These are phyloP conservation scores for Leccinum griseonigrum DNA, from an alignment of 1,284 basidiomycete genomes.

Conservation along the genomic window DNA sequence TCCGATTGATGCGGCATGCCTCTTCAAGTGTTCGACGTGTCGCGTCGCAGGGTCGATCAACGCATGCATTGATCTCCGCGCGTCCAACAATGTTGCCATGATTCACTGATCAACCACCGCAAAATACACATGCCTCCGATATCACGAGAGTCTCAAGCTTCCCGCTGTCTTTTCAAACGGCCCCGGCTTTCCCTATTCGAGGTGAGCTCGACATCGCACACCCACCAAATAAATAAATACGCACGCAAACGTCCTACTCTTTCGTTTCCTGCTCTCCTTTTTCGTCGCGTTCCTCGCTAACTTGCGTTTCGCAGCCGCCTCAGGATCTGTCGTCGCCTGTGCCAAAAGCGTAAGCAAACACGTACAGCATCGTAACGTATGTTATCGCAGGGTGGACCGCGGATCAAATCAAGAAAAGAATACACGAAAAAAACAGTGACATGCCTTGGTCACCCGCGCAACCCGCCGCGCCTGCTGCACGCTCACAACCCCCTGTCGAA, in stretches of 20 bases:
- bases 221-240: constrained; percentile 24
- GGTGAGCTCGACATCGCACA: not conserved
- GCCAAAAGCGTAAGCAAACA: too few relatives aligned
- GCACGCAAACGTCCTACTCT: constrained; percentile 58
- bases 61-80: too few relatives aligned
- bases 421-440: not conserved
- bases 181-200: constrained; percentile 39
- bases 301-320: constrained; percentile 75
- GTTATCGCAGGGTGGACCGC: not conserved
- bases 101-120: too few relatives aligned
- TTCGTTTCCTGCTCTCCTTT: constrained; percentile 82
- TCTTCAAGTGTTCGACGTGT: too few relatives aligned
- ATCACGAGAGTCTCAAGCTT: constrained; percentile 15
- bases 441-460: constrained; percentile 58
- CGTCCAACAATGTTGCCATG: too few relatives aligned
- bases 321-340: constrained; percentile 68
- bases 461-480: constrained; percentile 76
- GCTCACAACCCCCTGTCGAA: constrained; percentile 69
- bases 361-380: too few relatives aligned
- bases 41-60: too few relatives aligned
- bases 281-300: constrained; percentile 65
- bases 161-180: constrained; percentile 37
- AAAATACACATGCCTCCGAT: too few relatives aligned
- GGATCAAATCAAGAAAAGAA: not conserved
- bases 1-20: too few relatives aligned